Percentiles rank a stretch among this genome's conserved stretches.
Conservation (phyloP, 345 rosid species). For the Geranium rotundifolium region DNA sequence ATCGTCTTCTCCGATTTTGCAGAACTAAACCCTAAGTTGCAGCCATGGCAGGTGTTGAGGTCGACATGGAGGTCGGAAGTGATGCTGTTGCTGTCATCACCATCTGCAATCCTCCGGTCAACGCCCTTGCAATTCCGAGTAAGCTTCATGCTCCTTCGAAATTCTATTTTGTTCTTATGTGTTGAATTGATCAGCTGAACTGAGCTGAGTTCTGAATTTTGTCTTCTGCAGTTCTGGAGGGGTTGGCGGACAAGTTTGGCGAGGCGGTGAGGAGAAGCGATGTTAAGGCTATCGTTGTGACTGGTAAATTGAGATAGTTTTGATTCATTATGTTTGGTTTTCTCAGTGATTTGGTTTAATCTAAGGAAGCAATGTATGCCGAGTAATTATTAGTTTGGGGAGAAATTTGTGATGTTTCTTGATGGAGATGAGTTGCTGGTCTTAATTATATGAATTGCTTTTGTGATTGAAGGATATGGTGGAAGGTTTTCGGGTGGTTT, state of each 20-base stretch:
- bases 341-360: not conserved
- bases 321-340: not conserved
- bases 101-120: slow-evolving; percentile 90
- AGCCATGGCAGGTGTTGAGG: slow-evolving; percentile 44
- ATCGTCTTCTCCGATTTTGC: not conserved
- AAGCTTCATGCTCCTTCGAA: not conserved
- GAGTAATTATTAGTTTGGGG: not conserved
- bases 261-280: slow-evolving; percentile 67
- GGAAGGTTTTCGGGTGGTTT: slow-evolving; percentile 92
- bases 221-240: slow-evolving; percentile 42
- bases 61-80: slow-evolving; percentile 60
- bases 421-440: not conserved
- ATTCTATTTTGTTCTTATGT: not conserved
- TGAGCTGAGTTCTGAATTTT: not conserved
- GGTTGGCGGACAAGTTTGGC: slow-evolving; percentile 58
- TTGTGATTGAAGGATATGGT: slow-evolving; percentile 47
- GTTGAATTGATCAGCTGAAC: not conserved
- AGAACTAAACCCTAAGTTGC: slow-evolving; percentile 1
- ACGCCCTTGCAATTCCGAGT: slow-evolving; percentile 73
- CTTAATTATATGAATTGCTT: not conserved
- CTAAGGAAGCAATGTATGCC: not conserved
- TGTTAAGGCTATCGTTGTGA: slow-evolving; percentile 77
- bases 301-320: slow-evolving; percentile 27
- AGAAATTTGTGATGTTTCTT: not conserved
- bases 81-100: slow-evolving; percentile 89